Evolutionary conservation across 371 early-diverging fungal species (phyloP).

Genomic region (Rhizopus arrhizus): DNA sequence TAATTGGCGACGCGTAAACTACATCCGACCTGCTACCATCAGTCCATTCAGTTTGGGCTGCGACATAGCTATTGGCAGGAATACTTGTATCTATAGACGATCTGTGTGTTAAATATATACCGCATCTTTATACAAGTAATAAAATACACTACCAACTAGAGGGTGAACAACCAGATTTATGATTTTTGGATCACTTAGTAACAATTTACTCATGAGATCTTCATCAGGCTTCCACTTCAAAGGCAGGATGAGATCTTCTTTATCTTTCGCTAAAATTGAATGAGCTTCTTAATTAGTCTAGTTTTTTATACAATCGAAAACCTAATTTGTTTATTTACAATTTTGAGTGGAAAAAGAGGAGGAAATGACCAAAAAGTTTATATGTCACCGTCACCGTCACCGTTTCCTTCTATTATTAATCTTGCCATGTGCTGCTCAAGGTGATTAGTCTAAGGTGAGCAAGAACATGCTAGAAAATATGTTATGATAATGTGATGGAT

Average conservation of each 20-base stretch:
- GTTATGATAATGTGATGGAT: conserved; percentile 27
- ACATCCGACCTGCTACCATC: conserved; percentile 13
- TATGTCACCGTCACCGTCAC: too few species aligned
- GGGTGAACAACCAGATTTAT: conserved; percentile 21
- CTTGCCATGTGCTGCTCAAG: conserved; percentile 20
- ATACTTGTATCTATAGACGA: conserved; percentile 4
- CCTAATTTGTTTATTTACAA: conserved; percentile 14
- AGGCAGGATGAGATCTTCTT: too few species aligned
- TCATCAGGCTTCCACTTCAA: conserved; percentile 23
- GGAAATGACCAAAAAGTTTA: too few species aligned
- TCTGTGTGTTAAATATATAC: conserved; percentile 6
- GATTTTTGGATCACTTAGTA: conserved; percentile 19
- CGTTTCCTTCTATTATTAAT: conserved; percentile 2
- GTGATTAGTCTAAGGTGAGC: conserved; percentile 27
- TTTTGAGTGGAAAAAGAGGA: conserved; percentile 19
- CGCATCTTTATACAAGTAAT: conserved; percentile 18
- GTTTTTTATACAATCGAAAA: too few species aligned
- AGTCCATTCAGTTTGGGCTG: not conserved
- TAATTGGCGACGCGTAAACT: conserved; percentile 6
- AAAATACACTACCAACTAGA: conserved; percentile 22
- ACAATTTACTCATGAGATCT: conserved; percentile 21
- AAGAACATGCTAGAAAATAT: conserved; percentile 25
- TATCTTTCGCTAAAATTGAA: too few species aligned
- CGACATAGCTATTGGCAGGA: conserved; percentile 2
- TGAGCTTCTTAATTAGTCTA: conserved; percentile 2